These are phyloP conservation scores for Colletotrichum brevisporum DNA, from an alignment of 2,329 filamentous ascomycete genomes.

Conservation along the genomic window DNA sequence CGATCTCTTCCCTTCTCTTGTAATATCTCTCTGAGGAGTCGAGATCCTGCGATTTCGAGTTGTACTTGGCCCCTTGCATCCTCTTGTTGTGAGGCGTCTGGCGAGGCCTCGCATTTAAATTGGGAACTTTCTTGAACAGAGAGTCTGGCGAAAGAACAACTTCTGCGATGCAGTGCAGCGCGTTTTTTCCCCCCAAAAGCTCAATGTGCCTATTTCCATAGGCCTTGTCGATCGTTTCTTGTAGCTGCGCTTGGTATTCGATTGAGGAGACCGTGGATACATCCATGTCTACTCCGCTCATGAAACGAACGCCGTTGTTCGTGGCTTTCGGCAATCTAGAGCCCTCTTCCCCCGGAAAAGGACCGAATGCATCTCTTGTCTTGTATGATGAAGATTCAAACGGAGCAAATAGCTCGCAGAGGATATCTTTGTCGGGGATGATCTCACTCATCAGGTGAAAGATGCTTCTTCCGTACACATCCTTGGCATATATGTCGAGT, in stretches of 20 bases:
- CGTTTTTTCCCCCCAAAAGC: neutral
- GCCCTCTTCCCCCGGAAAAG: neutral
- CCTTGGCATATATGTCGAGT: neutral
- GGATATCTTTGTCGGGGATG: neutral
- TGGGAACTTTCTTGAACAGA: neutral
- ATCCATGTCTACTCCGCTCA: neutral
- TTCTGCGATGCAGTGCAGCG: neutral
- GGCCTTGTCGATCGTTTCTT: neutral
- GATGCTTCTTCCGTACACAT: neutral
- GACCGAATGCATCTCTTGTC: neutral
- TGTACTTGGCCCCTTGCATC: neutral
- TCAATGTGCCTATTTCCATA: neutral
- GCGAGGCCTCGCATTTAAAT: neutral
- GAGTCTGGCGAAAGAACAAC: neutral
- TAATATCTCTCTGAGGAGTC: neutral
- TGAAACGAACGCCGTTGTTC: neutral
- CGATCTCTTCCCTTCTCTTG: neutral
- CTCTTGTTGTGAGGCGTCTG: neutral
- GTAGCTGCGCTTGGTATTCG: neutral
- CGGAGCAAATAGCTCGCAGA: neutral
- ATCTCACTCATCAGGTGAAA: neutral
- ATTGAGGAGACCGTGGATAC: neutral
- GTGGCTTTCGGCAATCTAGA: neutral
- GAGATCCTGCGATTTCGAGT: neutral
- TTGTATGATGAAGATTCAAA: neutral